These are phyloP conservation scores for Inonotus hispidus DNA, from an alignment of 1,284 basidiomycete genomes.

Conservation along the genomic window DNA sequence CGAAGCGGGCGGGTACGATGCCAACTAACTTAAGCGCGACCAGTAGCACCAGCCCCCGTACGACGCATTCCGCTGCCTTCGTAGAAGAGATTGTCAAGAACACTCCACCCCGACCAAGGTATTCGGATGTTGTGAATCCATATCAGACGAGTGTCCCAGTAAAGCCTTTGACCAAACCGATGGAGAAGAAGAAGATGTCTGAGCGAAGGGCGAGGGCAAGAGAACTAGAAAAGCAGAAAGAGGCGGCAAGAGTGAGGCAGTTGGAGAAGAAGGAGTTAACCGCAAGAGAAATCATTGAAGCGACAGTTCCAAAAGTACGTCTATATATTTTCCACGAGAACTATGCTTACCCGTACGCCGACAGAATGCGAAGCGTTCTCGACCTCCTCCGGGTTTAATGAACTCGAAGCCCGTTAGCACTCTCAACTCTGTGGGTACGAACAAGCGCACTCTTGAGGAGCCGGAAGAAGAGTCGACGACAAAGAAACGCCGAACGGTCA, in stretches of 20 bases:
- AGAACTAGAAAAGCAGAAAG: constrained; percentile 25
- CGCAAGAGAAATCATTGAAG: constrained; percentile 62
- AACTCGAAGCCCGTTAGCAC: constrained; percentile 14
- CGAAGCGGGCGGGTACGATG: neutral
- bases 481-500: constrained; percentile 20
- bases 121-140: constrained; percentile 60
- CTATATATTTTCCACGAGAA: neutral
- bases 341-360: neutral
- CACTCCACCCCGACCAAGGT: constrained; percentile 49
- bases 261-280: constrained; percentile 33
- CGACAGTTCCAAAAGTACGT: constrained; percentile 62
- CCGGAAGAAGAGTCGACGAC: constrained; percentile 23
- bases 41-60: neutral
- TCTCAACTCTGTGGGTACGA: constrained; percentile 20
- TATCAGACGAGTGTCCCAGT: constrained; percentile 63
- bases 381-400: constrained; percentile 46
- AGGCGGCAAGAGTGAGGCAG: constrained; percentile 22
- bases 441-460: constrained; percentile 28
- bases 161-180: constrained; percentile 37
- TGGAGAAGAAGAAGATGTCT: constrained; percentile 28
- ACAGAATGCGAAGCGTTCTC: constrained; percentile 65
- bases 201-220: constrained; percentile 24
- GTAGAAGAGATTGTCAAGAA: constrained; percentile 65
- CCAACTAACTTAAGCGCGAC: neutral
- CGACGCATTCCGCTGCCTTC: constrained; percentile 51